Percentiles rank a stretch among this genome's conserved stretches.
These are phyloP conservation scores for Diaporthe citri DNA, from an alignment of 2,329 filamentous ascomycete species.

Conservation along the genomic window DNA sequence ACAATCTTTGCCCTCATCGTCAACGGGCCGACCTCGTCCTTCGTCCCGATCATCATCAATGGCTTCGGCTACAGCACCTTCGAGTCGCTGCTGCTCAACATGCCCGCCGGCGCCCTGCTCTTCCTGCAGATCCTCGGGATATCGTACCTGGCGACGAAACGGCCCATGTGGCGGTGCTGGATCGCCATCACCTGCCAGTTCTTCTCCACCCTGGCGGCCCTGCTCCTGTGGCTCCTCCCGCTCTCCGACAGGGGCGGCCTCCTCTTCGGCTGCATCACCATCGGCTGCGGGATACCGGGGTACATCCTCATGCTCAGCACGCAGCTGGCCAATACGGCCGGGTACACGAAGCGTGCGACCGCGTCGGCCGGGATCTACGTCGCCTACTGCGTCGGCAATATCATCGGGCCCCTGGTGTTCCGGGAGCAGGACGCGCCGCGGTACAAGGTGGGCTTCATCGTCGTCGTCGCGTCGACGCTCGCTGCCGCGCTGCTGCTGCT, in stretches of 20 bases:
- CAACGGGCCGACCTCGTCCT: constrained; percentile 72
- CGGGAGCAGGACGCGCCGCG: constrained; percentile 55
- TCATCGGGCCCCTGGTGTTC: constrained; percentile 59
- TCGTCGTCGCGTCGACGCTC: constrained; percentile 51
- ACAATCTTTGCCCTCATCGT: constrained; percentile 73
- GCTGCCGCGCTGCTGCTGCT: constrained; percentile 52
- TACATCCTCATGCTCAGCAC: constrained; percentile 71
- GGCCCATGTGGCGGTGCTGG: constrained; percentile 42
- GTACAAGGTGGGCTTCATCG: constrained; percentile 55
- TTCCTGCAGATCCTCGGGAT: constrained; percentile 68
- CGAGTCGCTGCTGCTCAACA: constrained; percentile 71
- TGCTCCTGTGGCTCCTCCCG: constrained; percentile 68
- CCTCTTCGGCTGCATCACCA: constrained; percentile 74
- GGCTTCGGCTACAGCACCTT: constrained; percentile 72
- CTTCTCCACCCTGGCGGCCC: constrained; percentile 67
- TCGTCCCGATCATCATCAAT: constrained; percentile 73
- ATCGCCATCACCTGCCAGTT: constrained; percentile 49
- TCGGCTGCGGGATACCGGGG: constrained; percentile 69
- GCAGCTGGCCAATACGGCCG: constrained; percentile 78
- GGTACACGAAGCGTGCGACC: constrained; percentile 68
- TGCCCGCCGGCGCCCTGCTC: constrained; percentile 75
- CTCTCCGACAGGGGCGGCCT: constrained; percentile 58
- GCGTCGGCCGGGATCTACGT: not conserved
- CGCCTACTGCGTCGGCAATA: constrained; percentile 49
- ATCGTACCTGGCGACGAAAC: constrained; percentile 69